Conservation (phyloP, 306 rosid species). For the Alnus glutinosa region DNA sequence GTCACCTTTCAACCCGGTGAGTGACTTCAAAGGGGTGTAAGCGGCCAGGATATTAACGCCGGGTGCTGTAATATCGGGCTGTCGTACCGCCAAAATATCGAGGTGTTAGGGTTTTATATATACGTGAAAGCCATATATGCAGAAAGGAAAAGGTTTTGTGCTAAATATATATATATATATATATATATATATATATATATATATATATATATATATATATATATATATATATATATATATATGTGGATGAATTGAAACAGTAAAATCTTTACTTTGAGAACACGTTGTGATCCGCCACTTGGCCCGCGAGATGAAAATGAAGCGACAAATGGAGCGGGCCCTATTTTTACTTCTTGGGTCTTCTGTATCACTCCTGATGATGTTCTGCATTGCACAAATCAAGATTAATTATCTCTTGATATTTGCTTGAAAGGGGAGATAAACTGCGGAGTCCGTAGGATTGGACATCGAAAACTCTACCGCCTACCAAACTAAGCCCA, state of each 20-base stretch:
- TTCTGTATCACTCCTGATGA: conserved; percentile 68
- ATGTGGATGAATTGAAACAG: too few species aligned
- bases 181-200: too few species aligned
- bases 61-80: conserved; percentile 95
- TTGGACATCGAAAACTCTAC: too few species aligned
- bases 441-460: too few species aligned
- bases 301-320: conserved; percentile 93
- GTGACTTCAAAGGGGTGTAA: conserved; percentile 61
- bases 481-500: too few species aligned
- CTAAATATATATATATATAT: too few species aligned
- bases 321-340: conserved; percentile 69
- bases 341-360: conserved; percentile 37
- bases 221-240: too few species aligned
- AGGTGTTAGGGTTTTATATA: conserved; percentile 5
- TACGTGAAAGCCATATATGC: too few species aligned
- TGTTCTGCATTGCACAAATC: conserved; percentile 41
- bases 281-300: conserved; percentile 49
- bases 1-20: conserved; percentile 71
- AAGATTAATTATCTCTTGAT: too few species aligned
- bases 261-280: conserved; percentile 64
- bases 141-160: too few species aligned
- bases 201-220: too few species aligned
- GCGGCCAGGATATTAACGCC: conserved; percentile 80
- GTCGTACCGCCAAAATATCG: conserved; percentile 13
- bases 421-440: too few species aligned